A percentile compares a stretch with the other conserved stretches of the same genome.
Conservation (phyloP, 768 basidiomycete genomes). For the Vararia minispora region DNA sequence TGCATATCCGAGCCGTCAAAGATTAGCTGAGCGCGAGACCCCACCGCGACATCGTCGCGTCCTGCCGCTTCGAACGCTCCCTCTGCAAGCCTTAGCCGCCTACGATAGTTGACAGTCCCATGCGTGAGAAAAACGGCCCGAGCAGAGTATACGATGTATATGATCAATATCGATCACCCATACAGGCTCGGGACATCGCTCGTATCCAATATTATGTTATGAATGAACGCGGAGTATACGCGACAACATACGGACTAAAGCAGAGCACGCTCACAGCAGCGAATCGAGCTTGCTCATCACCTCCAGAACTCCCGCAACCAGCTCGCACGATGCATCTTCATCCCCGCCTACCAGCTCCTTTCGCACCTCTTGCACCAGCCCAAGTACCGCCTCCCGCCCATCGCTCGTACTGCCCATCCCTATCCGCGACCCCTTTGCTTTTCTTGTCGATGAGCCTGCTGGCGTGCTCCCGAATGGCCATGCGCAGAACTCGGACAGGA, state of each 20-base stretch:
- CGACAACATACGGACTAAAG: not conserved
- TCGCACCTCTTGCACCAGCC: conserved; percentile 61
- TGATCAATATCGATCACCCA: too few relatives aligned
- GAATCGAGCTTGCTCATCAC: conserved; percentile 91
- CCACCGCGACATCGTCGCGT: too few relatives aligned
- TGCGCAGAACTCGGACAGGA: conserved; percentile 78
- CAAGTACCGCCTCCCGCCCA: conserved; percentile 60
- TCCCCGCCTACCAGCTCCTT: conserved; percentile 54
- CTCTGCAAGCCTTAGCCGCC: too few relatives aligned
- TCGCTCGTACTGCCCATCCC: conserved; percentile 42
- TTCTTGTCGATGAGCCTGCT: conserved; percentile 14
- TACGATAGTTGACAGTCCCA: too few relatives aligned
- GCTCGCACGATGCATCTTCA: conserved; percentile 82
- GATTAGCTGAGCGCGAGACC: too few relatives aligned
- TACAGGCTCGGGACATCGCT: too few relatives aligned
- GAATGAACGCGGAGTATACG: not conserved
- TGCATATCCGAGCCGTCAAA: too few relatives aligned
- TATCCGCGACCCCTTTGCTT: conserved; percentile 33
- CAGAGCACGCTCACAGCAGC: conserved; percentile 36
- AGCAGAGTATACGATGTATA: too few relatives aligned
- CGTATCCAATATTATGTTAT: too few relatives aligned
- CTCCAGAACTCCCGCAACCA: conserved; percentile 86
- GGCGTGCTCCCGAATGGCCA: conserved; percentile 72
- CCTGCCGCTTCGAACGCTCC: too few relatives aligned
- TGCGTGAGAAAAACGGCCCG: too few relatives aligned